A percentile compares a stretch with the other conserved stretches of the same genome.
These are phyloP conservation scores for Fusarium circinatum DNA, from an alignment of 2,329 filamentous ascomycete species.

Conservation along the genomic window DNA sequence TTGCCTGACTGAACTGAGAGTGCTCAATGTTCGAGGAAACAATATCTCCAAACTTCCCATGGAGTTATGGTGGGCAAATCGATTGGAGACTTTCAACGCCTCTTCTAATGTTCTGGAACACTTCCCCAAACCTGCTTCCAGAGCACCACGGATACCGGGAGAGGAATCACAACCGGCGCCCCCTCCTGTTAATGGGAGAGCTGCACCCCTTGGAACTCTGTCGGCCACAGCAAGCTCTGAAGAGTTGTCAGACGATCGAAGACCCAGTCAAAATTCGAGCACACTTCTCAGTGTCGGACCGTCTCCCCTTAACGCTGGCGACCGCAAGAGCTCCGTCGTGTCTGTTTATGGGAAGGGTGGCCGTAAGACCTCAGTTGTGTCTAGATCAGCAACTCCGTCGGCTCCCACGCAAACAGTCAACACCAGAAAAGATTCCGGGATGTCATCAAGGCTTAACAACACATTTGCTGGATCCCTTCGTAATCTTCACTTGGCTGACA, in stretches of 20 bases:
- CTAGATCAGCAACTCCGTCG: slow-evolving; percentile 65
- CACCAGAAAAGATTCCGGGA: slow-evolving; percentile 86
- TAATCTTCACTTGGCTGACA: slow-evolving; percentile 90
- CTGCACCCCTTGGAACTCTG: slow-evolving; percentile 54
- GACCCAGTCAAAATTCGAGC: slow-evolving; percentile 86
- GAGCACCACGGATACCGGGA: slow-evolving; percentile 69
- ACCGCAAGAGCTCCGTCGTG: slow-evolving; percentile 85
- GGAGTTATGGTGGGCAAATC: slow-evolving; percentile 96
- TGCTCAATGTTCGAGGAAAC: slow-evolving; percentile 91
- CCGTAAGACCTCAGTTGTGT: slow-evolving; percentile 87
- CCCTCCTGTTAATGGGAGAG: slow-evolving; percentile 53
- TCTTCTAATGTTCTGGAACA: slow-evolving; percentile 92
- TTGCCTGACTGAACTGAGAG: slow-evolving; percentile 82
- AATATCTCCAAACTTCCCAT: slow-evolving; percentile 89
- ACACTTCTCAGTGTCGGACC: slow-evolving; percentile 79
- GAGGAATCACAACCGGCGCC: slow-evolving; percentile 55
- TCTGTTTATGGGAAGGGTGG: slow-evolving; percentile 82
- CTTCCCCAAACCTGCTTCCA: slow-evolving; percentile 87
- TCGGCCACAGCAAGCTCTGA: slow-evolving; percentile 78
- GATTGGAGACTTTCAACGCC: slow-evolving; percentile 90
- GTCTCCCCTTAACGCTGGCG: slow-evolving; percentile 71
- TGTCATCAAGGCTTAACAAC: slow-evolving; percentile 80
- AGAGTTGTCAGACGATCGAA: slow-evolving; percentile 74
- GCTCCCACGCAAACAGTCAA: slow-evolving; percentile 62
- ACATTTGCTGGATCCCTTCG: slow-evolving; percentile 90